Conservation (phyloP, 768 basidiomycete genomes). For the Hygrophorus pudorinus region DNA sequence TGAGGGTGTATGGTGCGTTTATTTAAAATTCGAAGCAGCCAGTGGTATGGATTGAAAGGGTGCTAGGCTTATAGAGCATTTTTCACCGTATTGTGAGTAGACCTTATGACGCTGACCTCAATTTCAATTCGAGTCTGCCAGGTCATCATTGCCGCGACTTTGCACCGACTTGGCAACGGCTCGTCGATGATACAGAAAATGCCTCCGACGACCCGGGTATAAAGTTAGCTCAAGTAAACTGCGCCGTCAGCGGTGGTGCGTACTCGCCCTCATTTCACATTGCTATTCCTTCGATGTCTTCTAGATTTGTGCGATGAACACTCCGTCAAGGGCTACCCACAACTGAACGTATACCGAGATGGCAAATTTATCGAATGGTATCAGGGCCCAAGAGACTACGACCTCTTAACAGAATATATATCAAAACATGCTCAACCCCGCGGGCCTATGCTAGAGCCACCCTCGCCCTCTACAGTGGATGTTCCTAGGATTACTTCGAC, state of each 20-base stretch:
- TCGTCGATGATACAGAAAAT: conserved; percentile 43
- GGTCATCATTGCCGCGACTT: conserved; percentile 61
- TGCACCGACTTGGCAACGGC: conserved; percentile 71
- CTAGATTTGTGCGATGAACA: conserved; percentile 76
- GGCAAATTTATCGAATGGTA: conserved; percentile 54
- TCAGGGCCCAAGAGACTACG: conserved; percentile 40
- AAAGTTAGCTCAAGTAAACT: conserved; percentile 75
- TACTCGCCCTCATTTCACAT: conserved; percentile 3
- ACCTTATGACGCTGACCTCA: no score
- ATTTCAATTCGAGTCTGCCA: no score
- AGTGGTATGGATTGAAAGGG: neutral
- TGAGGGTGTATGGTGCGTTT: conserved; percentile 49
- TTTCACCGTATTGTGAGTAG: conserved; percentile 65
- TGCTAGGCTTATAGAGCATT: conserved; percentile 60
- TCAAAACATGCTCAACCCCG: conserved; percentile 24
- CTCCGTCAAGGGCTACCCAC: conserved; percentile 61
- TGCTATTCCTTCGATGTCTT: neutral
- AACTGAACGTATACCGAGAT: conserved; percentile 62
- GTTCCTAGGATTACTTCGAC: neutral
- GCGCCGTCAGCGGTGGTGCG: conserved; percentile 67
- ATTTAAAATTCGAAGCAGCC: neutral
- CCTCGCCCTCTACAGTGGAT: conserved; percentile 7
- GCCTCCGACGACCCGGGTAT: conserved; percentile 40
- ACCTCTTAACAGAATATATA: conserved; percentile 48
- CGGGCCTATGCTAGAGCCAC: conserved; percentile 10